A percentile compares a stretch with the other conserved stretches of the same genome.
phyloP scores from a whole-genome alignment of 345 rosid genomes.

The Brassica rapa region DNA sequence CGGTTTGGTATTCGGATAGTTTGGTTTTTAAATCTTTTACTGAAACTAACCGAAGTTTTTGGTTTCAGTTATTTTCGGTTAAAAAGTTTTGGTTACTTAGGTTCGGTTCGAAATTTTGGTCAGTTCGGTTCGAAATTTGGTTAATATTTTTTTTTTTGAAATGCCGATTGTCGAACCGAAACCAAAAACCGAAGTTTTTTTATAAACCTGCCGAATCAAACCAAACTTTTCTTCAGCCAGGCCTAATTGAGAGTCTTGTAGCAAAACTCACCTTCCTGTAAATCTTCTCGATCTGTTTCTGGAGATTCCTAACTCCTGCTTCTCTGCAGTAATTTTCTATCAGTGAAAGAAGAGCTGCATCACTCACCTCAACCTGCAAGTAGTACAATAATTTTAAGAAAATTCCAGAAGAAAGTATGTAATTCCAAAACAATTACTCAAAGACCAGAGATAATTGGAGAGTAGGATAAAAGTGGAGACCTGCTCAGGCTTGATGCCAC shows the following conservation, averaged over 20 bases:
- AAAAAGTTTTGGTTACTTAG: too few relatives aligned
- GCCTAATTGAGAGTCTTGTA: background rate
- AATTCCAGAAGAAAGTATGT: background rate
- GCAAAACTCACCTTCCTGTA: background rate
- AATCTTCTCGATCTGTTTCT: background rate
- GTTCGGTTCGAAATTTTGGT: too few relatives aligned
- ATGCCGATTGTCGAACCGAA: too few relatives aligned
- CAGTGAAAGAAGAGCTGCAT: background rate
- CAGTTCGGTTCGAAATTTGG: too few relatives aligned
- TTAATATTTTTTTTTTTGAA: too few relatives aligned
- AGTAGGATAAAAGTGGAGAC: background rate
- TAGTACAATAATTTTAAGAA: background rate
- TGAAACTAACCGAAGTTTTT: too few relatives aligned
- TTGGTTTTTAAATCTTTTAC: too few relatives aligned
- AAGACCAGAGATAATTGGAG: background rate
- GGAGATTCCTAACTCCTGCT: background rate
- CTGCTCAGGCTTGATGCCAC: background rate
- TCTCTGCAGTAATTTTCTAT: slow-evolving; percentile 2
- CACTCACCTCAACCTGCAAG: slow-evolving; percentile 1
- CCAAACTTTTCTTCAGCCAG: too few relatives aligned
- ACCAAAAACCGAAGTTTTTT: too few relatives aligned
- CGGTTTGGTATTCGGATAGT: too few relatives aligned
- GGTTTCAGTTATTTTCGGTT: too few relatives aligned
- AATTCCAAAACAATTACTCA: background rate
- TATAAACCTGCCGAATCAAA: too few relatives aligned